Conservation (phyloP, 1,284 basidiomycete genomes). For the Leccinum griseonigrum region DNA sequence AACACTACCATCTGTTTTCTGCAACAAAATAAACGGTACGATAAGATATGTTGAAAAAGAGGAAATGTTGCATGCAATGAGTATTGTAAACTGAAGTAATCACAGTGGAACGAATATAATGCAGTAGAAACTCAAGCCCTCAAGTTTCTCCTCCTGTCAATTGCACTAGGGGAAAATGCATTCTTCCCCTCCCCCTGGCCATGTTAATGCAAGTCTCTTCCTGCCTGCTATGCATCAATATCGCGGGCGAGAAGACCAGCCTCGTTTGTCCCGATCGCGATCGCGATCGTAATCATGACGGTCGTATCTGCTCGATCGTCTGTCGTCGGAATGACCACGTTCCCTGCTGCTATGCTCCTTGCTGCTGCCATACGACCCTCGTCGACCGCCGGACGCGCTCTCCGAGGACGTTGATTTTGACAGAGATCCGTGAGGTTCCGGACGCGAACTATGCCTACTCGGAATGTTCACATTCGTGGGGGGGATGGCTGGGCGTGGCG, state of each 20-base stretch:
- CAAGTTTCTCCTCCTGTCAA: background rate
- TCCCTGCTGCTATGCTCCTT: background rate
- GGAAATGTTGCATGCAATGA: background rate
- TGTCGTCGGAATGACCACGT: slow-evolving; percentile 18
- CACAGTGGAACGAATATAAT: background rate
- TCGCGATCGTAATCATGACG: slow-evolving; percentile 7
- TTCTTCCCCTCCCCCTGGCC: background rate
- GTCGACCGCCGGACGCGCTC: slow-evolving; percentile 10
- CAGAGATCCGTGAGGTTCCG: slow-evolving; percentile 20
- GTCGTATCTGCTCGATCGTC: slow-evolving; percentile 10
- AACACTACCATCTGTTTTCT: background rate
- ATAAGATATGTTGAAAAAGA: background rate
- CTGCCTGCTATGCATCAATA: background rate
- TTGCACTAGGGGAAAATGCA: background rate
- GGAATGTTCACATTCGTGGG: background rate
- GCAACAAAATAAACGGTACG: background rate
- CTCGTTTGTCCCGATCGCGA: slow-evolving; percentile 4
- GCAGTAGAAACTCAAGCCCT: background rate
- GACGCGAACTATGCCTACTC: slow-evolving; percentile 13
- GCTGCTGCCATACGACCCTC: slow-evolving; percentile 14
- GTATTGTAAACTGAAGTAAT: background rate
- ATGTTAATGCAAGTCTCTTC: background rate
- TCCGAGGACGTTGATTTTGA: slow-evolving; percentile 21
- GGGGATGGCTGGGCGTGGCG: slow-evolving; percentile 14
- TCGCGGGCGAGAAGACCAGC: slow-evolving; percentile 12